These are phyloP conservation scores for Sphaerobolus stellatus DNA, from an alignment of 1,284 basidiomycete genomes.

Conservation along the genomic window DNA sequence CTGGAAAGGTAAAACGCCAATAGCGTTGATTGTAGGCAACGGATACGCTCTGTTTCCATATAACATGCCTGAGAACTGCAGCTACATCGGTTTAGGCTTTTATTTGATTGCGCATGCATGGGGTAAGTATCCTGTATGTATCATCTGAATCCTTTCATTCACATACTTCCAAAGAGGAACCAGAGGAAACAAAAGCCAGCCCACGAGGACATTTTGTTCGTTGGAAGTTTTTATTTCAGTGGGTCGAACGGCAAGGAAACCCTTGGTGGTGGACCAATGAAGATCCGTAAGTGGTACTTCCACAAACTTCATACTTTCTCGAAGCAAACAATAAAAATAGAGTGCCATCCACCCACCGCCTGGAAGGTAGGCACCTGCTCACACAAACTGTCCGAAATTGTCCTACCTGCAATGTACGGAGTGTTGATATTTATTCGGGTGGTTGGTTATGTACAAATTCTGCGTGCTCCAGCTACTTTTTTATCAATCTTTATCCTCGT, in stretches of 20 bases:
- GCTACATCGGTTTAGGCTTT: conserved; percentile 71
- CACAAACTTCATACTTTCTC: background rate
- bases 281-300: background rate
- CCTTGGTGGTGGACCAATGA: conserved; percentile 24
- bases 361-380: background rate
- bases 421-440: conserved; percentile 52
- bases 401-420: conserved; percentile 38
- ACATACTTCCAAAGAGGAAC: conserved; percentile 50
- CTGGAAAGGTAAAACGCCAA: conserved; percentile 47
- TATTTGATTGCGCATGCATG: conserved; percentile 70
- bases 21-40: conserved; percentile 69
- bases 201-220: conserved; percentile 53
- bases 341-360: background rate
- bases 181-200: conserved; percentile 48
- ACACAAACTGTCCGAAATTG: background rate
- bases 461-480: conserved; percentile 47
- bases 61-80: conserved; percentile 44
- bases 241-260: conserved; percentile 66
- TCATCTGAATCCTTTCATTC: background rate
- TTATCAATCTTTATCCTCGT: conserved; percentile 46
- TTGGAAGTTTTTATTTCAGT: conserved; percentile 78
- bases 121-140: conserved; percentile 48
- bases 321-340: background rate
- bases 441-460: conserved; percentile 65
- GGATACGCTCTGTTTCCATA: conserved; percentile 71